phyloP scores from a whole-genome alignment of 2,329 filamentous ascomycete genomes.

The Xylaria sp. region DNA sequence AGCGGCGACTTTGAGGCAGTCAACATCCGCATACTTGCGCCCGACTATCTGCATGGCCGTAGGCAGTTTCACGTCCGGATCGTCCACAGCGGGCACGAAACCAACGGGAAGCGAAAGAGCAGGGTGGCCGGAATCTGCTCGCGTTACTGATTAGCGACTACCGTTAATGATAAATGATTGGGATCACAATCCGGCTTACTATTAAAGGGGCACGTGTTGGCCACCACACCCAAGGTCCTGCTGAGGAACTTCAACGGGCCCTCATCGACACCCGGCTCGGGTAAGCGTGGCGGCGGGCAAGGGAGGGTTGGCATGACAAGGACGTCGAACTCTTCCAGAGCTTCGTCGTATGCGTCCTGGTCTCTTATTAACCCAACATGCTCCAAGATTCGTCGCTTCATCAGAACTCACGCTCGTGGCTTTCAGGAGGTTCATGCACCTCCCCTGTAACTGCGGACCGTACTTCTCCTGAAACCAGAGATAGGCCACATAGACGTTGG shows the following conservation, averaged over 20 bases:
- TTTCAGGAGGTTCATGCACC: constrained; percentile 31
- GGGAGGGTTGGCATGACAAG: constrained; percentile 35
- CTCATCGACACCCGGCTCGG: constrained; percentile 16
- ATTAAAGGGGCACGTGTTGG: constrained; percentile 31
- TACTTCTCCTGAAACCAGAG: constrained; percentile 31
- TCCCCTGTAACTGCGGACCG: constrained; percentile 28
- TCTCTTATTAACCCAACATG: background rate
- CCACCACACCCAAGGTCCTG: constrained; percentile 20
- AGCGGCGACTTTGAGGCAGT: constrained; percentile 32
- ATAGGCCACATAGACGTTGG: constrained; percentile 30
- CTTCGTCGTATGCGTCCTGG: constrained; percentile 33
- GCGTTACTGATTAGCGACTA: background rate
- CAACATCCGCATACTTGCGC: constrained; percentile 30
- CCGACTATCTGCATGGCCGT: constrained; percentile 36
- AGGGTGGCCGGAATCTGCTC: constrained; percentile 32
- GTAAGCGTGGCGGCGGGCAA: constrained; percentile 21
- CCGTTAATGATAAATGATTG: background rate
- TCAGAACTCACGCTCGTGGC: constrained; percentile 20
- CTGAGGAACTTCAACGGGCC: constrained; percentile 21
- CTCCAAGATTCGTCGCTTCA: background rate
- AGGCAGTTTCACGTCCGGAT: constrained; percentile 31
- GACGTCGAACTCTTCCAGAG: constrained; percentile 31
- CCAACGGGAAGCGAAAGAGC: constrained; percentile 35
- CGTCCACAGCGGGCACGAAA: constrained; percentile 32
- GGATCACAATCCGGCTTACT: constrained; percentile 15